phyloP scores from a whole-genome alignment of 2,329 filamentous ascomycete species.

The Westerdykella sp. region DNA sequence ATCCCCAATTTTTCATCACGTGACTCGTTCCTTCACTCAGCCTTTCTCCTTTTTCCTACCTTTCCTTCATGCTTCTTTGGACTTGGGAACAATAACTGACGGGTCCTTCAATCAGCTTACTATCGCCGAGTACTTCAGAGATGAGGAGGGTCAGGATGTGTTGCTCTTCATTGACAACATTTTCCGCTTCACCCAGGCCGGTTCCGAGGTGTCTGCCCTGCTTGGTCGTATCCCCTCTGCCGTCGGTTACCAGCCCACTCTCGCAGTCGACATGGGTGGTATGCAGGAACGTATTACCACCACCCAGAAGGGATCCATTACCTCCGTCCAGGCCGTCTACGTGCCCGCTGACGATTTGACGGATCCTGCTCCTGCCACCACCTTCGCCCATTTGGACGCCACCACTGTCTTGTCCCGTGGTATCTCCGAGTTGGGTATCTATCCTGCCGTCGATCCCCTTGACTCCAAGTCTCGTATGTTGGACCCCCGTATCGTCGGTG shows the following conservation, averaged over 20 bases:
- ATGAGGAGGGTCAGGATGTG: conserved; percentile 84
- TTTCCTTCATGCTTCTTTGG: too few relatives aligned
- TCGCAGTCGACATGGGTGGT: conserved; percentile 96
- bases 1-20: too few relatives aligned
- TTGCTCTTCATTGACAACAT: conserved; percentile 99
- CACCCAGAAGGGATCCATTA: conserved; percentile 99
- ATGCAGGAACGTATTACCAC: conserved; percentile 99
- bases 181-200: conserved; percentile 99
- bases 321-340: conserved; percentile 99
- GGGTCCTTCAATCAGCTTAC: conserved; percentile 37
- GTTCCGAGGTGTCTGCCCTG: conserved; percentile 99
- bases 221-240: conserved; percentile 99
- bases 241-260: conserved; percentile 99
- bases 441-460: conserved; percentile 98
- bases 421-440: conserved; percentile 99
- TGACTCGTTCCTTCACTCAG: too few relatives aligned
- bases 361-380: conserved; percentile 98
- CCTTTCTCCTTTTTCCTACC: too few relatives aligned
- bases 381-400: conserved; percentile 99
- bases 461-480: conserved; percentile 99
- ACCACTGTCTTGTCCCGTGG: conserved; percentile 99
- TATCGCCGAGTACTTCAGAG: conserved; percentile 77
- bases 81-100: conserved; percentile 3
- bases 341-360: conserved; percentile 99
- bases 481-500: conserved; percentile 95